A percentile compares a stretch with the other conserved stretches of the same genome.
Conservation (phyloP, 2,329 filamentous ascomycete genomes). For the Paraphoma chrysanthemicola region DNA sequence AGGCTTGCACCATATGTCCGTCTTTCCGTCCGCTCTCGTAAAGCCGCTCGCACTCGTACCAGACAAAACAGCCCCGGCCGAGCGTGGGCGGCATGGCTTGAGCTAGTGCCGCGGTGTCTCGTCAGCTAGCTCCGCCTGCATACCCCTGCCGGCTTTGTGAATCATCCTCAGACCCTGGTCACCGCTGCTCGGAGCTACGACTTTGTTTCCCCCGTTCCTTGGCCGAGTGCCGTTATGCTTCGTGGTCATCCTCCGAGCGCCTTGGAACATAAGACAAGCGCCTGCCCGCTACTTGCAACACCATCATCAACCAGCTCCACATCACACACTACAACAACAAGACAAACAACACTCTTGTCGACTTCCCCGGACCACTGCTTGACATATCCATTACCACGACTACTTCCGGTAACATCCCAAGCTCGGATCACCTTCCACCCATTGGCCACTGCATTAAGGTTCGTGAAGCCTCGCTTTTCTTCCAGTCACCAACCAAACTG, state of each 20-base stretch:
- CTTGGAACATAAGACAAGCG: conserved; percentile 43
- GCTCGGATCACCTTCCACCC: conserved; percentile 44
- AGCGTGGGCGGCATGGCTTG: conserved; percentile 1
- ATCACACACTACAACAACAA: conserved; percentile 2
- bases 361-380: conserved; percentile 4
- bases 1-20: conserved; percentile 1
- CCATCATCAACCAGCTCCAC: conserved; percentile 10
- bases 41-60: conserved; percentile 4
- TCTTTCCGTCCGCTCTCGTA: conserved; percentile 16
- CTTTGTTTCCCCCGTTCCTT: conserved; percentile 4
- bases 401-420: conserved; percentile 11
- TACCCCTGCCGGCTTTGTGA: conserved; percentile 27
- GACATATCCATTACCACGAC: conserved; percentile 11
- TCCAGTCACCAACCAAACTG: conserved; percentile 54
- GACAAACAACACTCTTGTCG: conserved; percentile 4
- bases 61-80: conserved; percentile 1
- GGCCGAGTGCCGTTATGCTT: conserved; percentile 35
- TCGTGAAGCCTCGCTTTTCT: conserved; percentile 32
- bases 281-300: conserved; percentile 20
- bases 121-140: conserved; percentile 9
- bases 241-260: conserved; percentile 36
- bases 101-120: background rate
- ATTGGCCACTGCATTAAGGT: conserved; percentile 43
- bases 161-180: conserved; percentile 19
- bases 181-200: conserved; percentile 6